Evolutionary conservation across 192 early-diverging fungal genomes (phyloP).

Genomic region (Mortierella hygrophila): DNA sequence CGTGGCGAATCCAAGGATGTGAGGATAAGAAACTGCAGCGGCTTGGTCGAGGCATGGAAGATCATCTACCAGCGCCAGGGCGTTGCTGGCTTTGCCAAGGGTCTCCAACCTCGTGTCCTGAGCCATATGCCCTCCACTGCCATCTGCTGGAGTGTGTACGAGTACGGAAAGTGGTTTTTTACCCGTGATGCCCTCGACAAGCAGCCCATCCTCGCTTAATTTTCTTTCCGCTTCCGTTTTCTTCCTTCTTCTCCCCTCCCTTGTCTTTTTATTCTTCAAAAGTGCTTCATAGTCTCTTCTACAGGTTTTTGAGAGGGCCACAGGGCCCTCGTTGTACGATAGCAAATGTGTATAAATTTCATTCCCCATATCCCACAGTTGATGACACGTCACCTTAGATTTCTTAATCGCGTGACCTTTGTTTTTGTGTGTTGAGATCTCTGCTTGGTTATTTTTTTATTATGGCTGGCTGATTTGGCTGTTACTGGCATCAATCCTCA

Average conservation of each 20-base stretch:
- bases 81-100: slow-evolving; percentile 82
- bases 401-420: background rate
- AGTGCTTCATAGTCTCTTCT: slow-evolving; percentile 12
- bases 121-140: slow-evolving; percentile 94
- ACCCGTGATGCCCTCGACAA: slow-evolving; percentile 38
- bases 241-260: background rate
- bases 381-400: slow-evolving; percentile 1
- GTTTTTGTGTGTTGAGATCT: slow-evolving; percentile 21
- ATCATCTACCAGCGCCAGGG: slow-evolving; percentile 88
- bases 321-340: slow-evolving; percentile 30
- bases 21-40: slow-evolving; percentile 77
- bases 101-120: slow-evolving; percentile 84
- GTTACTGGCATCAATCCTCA: slow-evolving; percentile 2
- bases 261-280: slow-evolving; percentile 8
- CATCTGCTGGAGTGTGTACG: slow-evolving; percentile 95
- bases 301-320: slow-evolving; percentile 6
- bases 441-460: slow-evolving; percentile 12
- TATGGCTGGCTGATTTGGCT: background rate
- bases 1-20: slow-evolving; percentile 83
- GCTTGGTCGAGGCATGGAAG: slow-evolving; percentile 75
- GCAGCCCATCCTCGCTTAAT: slow-evolving; percentile 50
- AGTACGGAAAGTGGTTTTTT: slow-evolving; percentile 85
- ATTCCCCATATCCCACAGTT: too few relatives aligned
- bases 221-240: background rate
- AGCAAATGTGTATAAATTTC: background rate